These are phyloP conservation scores for Penicillium herquei DNA, from an alignment of 495 filamentous ascomycete species.

Conservation along the genomic window DNA sequence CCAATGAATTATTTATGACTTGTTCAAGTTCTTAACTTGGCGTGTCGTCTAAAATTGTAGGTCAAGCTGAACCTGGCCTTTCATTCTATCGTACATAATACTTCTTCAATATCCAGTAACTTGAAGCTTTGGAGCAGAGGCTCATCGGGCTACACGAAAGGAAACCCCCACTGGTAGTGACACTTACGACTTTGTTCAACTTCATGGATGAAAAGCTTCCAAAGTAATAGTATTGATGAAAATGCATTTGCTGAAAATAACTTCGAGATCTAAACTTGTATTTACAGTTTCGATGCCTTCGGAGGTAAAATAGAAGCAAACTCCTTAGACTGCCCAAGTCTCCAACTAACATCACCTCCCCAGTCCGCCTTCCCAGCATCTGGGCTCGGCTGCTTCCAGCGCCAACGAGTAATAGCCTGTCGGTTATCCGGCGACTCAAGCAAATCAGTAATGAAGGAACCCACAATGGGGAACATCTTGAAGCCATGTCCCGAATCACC, in stretches of 20 bases:
- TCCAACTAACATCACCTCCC: constrained; percentile 42
- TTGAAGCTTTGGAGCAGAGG: too few species aligned
- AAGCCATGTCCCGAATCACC: constrained; percentile 56
- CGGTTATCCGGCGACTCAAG: constrained; percentile 23
- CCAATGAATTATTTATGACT: neutral
- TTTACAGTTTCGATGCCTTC: constrained; percentile 29
- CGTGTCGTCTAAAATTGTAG: too few species aligned
- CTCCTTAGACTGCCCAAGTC: constrained; percentile 36
- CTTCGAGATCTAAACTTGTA: neutral
- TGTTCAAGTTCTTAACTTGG: neutral
- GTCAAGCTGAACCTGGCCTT: neutral
- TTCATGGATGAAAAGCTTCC: too few species aligned
- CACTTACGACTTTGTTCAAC: too few species aligned
- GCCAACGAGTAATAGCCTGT: constrained; percentile 40
- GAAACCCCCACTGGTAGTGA: too few species aligned
- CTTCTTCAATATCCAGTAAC: too few species aligned
- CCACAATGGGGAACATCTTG: constrained; percentile 57
- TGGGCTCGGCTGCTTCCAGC: constrained; percentile 37
- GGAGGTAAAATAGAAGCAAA: constrained; percentile 23
- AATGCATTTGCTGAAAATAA: neutral
- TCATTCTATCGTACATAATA: neutral
- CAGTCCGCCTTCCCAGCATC: constrained; percentile 24
- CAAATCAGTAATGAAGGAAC: constrained; percentile 45
- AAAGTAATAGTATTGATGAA: neutral
- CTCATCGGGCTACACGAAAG: too few species aligned